Base-by-base conservation (phyloP, 495 filamentous ascomycete species). In the Xylaria castorea region DNA sequence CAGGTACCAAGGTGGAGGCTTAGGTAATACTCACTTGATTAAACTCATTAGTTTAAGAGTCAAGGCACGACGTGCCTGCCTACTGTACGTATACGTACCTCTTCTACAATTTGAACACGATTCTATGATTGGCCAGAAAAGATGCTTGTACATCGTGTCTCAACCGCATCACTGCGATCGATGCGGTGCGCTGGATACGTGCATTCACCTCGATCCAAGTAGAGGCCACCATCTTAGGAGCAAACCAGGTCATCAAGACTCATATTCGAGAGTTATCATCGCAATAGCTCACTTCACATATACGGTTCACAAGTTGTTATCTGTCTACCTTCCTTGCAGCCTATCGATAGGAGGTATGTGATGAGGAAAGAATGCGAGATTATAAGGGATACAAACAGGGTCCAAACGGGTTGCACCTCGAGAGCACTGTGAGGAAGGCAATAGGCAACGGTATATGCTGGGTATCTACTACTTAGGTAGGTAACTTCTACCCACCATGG, bases 201-300 rank as follows among this genome's bases (percentile, higher is more conserved):
- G 70, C 70, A 72, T 72, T 72, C 22, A 9, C 62, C 70, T 67
- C 53, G 63, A 72, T 72, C 51, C 62, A 60, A 67, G n/a, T 18
- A 53, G 38, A 66, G 50, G 27, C 42, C 50, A 32, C n/a, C 30
- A 18, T 34, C 30, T 51, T n/a, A 51, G 9, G 68, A 38, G 61
- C 61, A 71, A 58, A 34, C 30, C 20, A 70, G 32, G 67, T 40
- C 46, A 67, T 42, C 32, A 68, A 68, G 50, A 30, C 48, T 55
- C 46, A 3, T 48, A 22, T 38, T 55, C 65, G n/a, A n/a, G n/a
- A n/a, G n/a, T n/a, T n/a, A n/a, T 55, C 8, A 55, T 30, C 22
- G 51, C 22, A 6, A 36, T 60, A 32, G 27, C 4, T 61, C 7
- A 32, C 58, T 61, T 61, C 11, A 44, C 14, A 8, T n/a, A 27